A percentile compares a stretch with the other conserved stretches of the same genome.
Conservation (phyloP, 371 early-diverging fungal species). For the Lichtheimia ornata region DNA sequence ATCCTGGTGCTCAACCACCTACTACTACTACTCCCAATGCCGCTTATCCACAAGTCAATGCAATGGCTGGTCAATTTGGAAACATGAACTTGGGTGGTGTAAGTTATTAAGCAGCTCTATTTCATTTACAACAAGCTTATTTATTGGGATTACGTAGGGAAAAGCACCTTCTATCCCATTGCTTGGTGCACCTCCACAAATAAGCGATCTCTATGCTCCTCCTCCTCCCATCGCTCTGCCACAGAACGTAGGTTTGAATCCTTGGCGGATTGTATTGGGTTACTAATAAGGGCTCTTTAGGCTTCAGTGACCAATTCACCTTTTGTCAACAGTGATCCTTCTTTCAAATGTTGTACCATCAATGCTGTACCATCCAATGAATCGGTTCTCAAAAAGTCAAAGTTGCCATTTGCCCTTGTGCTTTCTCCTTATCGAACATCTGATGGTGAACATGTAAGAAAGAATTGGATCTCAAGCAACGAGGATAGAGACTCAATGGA, state of each 20-base stretch:
- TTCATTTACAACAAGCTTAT: neutral
- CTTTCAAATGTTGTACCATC: conserved; percentile 85
- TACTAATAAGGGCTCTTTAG: conserved; percentile 26
- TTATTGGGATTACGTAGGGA: neutral
- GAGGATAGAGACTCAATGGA: neutral
- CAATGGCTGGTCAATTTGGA: conserved; percentile 49
- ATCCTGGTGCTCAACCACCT: conserved; percentile 21
- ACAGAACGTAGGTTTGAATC: conserved; percentile 43
- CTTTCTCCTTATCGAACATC: conserved; percentile 78
- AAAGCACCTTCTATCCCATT: conserved; percentile 34
- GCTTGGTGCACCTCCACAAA: conserved; percentile 58
- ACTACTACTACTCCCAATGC: neutral
- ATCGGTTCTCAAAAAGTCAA: conserved; percentile 77
- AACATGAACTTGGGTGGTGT: conserved; percentile 35
- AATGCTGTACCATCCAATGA: conserved; percentile 85
- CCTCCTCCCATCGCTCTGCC: conserved; percentile 64
- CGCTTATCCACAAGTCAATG: conserved; percentile 24
- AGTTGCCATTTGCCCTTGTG: conserved; percentile 85
- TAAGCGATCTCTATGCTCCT: conserved; percentile 52
- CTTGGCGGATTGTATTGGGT: neutral
- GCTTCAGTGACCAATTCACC: conserved; percentile 69
- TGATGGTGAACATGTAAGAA: conserved; percentile 43
- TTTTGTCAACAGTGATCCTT: conserved; percentile 66
- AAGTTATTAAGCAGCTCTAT: neutral
- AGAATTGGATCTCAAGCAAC: neutral